phyloP scores from a whole-genome alignment of 1,284 basidiomycete genomes.

The Rhodotorula glutinis region DNA sequence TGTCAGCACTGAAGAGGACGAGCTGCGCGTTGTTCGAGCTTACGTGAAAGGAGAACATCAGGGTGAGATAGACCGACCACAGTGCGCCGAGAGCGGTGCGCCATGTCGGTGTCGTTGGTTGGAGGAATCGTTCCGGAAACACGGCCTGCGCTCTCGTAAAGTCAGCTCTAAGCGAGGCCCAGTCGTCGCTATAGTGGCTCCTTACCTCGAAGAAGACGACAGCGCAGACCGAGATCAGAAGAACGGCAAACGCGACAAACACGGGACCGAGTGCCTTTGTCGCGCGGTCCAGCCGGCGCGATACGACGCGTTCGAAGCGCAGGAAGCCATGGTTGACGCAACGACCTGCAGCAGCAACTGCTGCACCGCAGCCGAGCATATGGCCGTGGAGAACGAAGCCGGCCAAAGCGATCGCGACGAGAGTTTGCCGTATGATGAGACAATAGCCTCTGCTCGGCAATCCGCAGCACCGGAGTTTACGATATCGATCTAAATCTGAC shows the following conservation, averaged over 20 bases:
- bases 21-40: background rate
- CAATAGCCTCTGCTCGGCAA: no score
- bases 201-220: conserved; percentile 64
- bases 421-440: no score
- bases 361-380: no score
- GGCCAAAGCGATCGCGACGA: no score
- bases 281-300: conserved; percentile 46
- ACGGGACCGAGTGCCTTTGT: conserved; percentile 87
- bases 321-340: conserved; percentile 13
- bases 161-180: no score
- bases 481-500: no score
- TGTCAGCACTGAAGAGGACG: no score
- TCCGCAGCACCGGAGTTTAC: no score
- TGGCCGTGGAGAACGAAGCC: background rate
- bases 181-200: no score
- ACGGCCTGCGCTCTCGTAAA: conserved; percentile 15
- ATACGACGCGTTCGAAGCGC: conserved; percentile 12
- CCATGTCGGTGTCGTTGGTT: conserved; percentile 35
- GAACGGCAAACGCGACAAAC: conserved; percentile 73
- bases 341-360: background rate
- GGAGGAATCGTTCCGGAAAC: conserved; percentile 30
- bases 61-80: conserved; percentile 37
- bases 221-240: conserved; percentile 66
- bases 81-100: conserved; percentile 27
- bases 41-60: conserved; percentile 40